These are phyloP conservation scores for Saksenaea vasiformis DNA, from an alignment of 371 early-diverging fungal species.

Conservation along the genomic window DNA sequence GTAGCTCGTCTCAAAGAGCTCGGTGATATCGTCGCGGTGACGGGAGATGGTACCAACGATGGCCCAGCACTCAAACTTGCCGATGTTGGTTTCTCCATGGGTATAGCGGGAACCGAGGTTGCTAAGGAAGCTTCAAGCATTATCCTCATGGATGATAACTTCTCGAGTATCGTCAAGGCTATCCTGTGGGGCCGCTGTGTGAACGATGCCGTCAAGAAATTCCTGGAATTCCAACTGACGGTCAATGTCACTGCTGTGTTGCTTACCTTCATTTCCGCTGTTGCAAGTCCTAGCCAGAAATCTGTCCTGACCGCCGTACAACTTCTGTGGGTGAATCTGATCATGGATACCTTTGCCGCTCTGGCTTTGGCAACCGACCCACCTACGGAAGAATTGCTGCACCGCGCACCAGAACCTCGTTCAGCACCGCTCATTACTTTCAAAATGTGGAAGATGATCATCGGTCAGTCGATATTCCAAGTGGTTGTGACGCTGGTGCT, in stretches of 20 bases:
- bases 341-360: constrained; percentile 79
- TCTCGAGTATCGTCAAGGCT: constrained; percentile 72
- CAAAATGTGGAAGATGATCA: constrained; percentile 75
- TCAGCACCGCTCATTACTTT: constrained; percentile 63
- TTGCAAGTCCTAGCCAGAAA: constrained; percentile 37
- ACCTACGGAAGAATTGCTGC: constrained; percentile 62
- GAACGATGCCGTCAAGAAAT: constrained; percentile 77
- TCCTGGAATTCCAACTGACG: constrained; percentile 76
- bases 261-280: constrained; percentile 62
- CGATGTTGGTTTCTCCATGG: constrained; percentile 81
- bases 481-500: constrained; percentile 54
- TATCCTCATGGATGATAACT: constrained; percentile 78
- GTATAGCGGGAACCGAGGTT: constrained; percentile 80
- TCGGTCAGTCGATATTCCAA: constrained; percentile 66
- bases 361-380: constrained; percentile 73
- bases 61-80: constrained; percentile 79
- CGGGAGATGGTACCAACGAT: constrained; percentile 79
- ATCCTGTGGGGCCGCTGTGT: constrained; percentile 79
- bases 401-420: constrained; percentile 61
- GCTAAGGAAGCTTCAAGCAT: constrained; percentile 80
- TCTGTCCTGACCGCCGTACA: constrained; percentile 68
- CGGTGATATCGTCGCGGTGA: constrained; percentile 74
- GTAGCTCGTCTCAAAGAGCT: constrained; percentile 63
- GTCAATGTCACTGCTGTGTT: constrained; percentile 72
- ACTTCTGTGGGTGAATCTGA: constrained; percentile 76